Percentiles rank a stretch among this genome's conserved stretches.
Evolutionary conservation across 345 rosid genomes (phyloP).

Genomic region (Iberis pinnata): DNA sequence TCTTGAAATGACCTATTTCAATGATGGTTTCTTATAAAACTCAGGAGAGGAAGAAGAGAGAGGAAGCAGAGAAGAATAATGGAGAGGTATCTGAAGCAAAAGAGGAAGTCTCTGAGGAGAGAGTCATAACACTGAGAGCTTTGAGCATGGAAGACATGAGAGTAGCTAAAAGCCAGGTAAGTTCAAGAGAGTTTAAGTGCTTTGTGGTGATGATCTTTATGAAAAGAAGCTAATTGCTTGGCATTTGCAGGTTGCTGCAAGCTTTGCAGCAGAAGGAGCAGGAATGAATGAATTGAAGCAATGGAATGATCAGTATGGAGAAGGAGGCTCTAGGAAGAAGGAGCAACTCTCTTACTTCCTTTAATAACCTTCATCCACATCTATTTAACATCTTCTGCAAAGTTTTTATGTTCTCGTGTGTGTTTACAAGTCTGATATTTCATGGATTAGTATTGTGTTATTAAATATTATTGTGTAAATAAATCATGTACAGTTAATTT

Average conservation of each 20-base stretch:
- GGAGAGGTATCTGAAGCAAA: slow-evolving; percentile 33
- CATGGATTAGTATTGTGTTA: slow-evolving; percentile 12
- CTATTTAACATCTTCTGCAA: not conserved
- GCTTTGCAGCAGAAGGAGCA: slow-evolving; percentile 79
- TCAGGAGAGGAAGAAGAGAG: slow-evolving; percentile 40
- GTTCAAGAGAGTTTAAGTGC: not conserved
- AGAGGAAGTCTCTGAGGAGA: slow-evolving; percentile 55
- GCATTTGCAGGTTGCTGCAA: slow-evolving; percentile 68
- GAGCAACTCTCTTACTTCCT: slow-evolving; percentile 84
- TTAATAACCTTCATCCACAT: slow-evolving; percentile 20
- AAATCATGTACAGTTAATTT: slow-evolving; percentile 18
- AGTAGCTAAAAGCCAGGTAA: slow-evolving; percentile 87
- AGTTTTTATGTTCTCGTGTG: slow-evolving; percentile 1
- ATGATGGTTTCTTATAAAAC: not conserved
- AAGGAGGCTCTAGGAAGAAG: slow-evolving; percentile 95
- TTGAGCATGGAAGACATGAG: slow-evolving; percentile 89
- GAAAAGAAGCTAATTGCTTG: not conserved
- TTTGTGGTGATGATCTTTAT: slow-evolving; percentile 14
- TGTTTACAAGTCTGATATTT: slow-evolving; percentile 2
- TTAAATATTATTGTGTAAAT: slow-evolving; percentile 17
- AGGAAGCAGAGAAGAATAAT: slow-evolving; percentile 44
- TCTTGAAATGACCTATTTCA: not conserved
- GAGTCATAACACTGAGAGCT: slow-evolving; percentile 54
- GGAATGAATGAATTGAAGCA: slow-evolving; percentile 77
- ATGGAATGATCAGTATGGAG: slow-evolving; percentile 88